phyloP scores from a whole-genome alignment of 768 basidiomycete species.

The Leccinum disarticulatum region DNA sequence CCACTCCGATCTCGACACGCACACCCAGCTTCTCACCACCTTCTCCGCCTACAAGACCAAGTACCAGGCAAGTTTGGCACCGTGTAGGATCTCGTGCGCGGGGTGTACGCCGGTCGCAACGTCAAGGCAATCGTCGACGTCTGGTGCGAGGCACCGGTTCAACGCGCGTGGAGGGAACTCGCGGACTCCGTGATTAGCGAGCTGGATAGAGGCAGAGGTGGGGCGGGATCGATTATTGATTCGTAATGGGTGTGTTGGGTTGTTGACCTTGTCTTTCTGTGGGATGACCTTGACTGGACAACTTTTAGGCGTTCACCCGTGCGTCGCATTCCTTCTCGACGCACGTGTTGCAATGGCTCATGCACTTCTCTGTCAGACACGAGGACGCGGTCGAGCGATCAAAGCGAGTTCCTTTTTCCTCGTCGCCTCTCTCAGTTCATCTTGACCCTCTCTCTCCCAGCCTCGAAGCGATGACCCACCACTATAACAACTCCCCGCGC shows the following conservation, averaged over 20 bases:
- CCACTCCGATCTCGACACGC: conserved; percentile 70
- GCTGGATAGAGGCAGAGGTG: conserved; percentile 52
- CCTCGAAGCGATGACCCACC: conserved; percentile 73
- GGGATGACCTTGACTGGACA: not conserved
- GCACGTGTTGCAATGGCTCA: not conserved
- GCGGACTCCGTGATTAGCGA: conserved; percentile 65
- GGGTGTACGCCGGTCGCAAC: conserved; percentile 53
- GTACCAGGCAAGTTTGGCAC: conserved; percentile 55
- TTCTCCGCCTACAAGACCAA: conserved; percentile 59
- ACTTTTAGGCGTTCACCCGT: conserved; percentile 60
- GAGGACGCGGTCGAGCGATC: conserved; percentile 68
- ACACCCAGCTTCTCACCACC: conserved; percentile 78
- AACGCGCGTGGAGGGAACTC: conserved; percentile 58
- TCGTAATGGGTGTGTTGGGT: conserved; percentile 64
- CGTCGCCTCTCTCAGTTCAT: not conserved
- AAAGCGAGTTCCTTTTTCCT: conserved; percentile 45
- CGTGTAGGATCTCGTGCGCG: conserved; percentile 67
- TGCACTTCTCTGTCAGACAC: conserved; percentile 45
- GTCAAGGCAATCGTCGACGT: conserved; percentile 78
- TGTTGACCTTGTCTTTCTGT: not conserved
- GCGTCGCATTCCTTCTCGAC: conserved; percentile 13
- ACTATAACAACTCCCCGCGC: conserved; percentile 77
- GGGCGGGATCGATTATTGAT: conserved; percentile 77
- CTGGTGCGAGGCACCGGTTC: conserved; percentile 82
- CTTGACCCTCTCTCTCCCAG: conserved; percentile 33